Base-by-base conservation (phyloP, 495 filamentous ascomycete genomes). In the Oidiodendron maius region DNA sequence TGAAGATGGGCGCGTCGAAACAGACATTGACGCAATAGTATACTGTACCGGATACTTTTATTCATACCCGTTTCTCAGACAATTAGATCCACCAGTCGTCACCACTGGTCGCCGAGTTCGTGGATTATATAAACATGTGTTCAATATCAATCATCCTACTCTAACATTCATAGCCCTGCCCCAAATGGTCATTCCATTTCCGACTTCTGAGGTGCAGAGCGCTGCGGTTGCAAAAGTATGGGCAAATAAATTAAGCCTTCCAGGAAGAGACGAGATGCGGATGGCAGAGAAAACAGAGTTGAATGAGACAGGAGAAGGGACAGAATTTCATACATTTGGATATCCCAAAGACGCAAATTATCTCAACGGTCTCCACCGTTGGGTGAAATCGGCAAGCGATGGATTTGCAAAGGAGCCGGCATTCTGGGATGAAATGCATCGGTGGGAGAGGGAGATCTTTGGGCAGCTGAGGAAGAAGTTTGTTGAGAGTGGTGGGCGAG, bases 101-200 rank as follows among this genome's bases (percentile, higher is more conserved):
- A 80, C 73, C 0, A 69, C 82, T 48, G 91, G 91, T 4, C 75
- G 72, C n/a, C 69, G 85, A 18, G 79, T 84, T 0, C 62, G 77
- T 52, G 76, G 84, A 34, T 55, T 86, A 2, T 95, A 89, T 51
- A 73, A 84, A 49, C 87, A 96, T 46, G 61, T 96, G 3, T 84
- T 96, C 61, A 83, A 85, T 59, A 81, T 76, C 12, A 66, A 77
- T 3, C 76, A 87, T 41, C 87, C 91, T 3, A 91, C 89, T 0
- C 67, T 98, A 3, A 83, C 81, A 2, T 90, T 96, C 53, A 72
- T 84, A 0, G 84, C 76, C 0, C 66, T 96, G 17, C 78, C 83
- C 2, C 83, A 88, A 51, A 84, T 86, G 51, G 78, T 95, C 10
- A 82, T 94, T 20, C 91, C 91, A 2, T 96, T 95, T 57, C 82